Base-by-base conservation (phyloP, 371 early-diverging fungal species). In the Lichtheimia ramosa region DNA sequence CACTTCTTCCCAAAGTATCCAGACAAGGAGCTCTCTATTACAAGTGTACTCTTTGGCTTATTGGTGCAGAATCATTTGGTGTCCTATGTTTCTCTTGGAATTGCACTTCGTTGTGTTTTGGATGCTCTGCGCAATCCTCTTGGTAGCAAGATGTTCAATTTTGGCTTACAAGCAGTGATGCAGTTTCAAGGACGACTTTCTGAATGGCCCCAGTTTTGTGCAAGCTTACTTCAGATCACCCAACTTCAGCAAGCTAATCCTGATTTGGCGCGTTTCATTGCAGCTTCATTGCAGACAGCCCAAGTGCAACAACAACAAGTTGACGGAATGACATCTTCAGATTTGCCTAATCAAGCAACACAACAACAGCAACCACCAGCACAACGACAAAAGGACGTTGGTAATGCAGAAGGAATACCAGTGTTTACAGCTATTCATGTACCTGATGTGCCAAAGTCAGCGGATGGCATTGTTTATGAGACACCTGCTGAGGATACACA, bases 1-100 rank as follows among this genome's bases (percentile, higher is more conserved):
- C 86, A 89, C 46, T 97, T 93, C 64, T 96, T 97, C 61, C 82
- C 89, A 7, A 89, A 92, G 65, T 98, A 97, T 70, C 97, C 97
- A 2, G 96, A 95, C 34, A 91, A 90, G 63, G 92, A 96, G 68
- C 82, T 97, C 14, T 73, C 86, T 3, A 86, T 95, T 23, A 95
- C 98, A 0, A 91, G 92, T 57, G 84, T 87, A 18, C 79, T 98
- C 27, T 94, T 98, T 73, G 98, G 98, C 3, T 77, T 85, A 5
- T 65, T 97, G 61, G 88, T 98, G 18, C 93, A 93, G 63, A 82
- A 90, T 55, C 92, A 92, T 49, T 72, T 96, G 39, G 88, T 96
- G 8, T 82, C 91, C 0, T 85, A 86, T 40, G 80, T 83, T 13
- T 84, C 88, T 21, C 82, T 95, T 41, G 92, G 92, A n/a, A 78